Base-by-base conservation (phyloP, 495 filamentous ascomycete species). In the Aspergillus mulundensis region DNA sequence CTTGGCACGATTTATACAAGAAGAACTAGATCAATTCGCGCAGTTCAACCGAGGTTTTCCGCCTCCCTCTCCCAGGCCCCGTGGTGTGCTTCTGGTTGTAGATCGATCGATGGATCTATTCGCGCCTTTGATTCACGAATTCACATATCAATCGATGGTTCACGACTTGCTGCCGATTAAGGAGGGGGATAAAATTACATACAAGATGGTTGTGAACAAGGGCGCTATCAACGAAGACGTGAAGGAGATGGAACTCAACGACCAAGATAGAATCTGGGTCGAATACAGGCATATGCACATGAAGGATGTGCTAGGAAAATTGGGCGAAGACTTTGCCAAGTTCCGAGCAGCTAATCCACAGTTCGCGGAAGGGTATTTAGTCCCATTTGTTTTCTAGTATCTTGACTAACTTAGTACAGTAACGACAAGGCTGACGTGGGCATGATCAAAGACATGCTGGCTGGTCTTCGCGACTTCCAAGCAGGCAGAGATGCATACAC, bases 91-190 rank as follows among this genome's bases (percentile, higher is more conserved):
- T 1, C 77, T 95, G 60, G 87, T 98, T 48, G 87, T 89, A 1
- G 94, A 98, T 73, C 82, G 94, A 52, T 89, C 91, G 11, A 90
- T 97, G 86, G 94, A 98, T 67, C 63, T 97, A 1, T 83, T 86
- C 66, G 82, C 94, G 16, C 95, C 94, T 6, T 65, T 97, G 10
- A 52, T 97, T 10, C 94, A 98, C 70, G 94, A 98, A 63, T 97
- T 98, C 64, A 97, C 95, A 10, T 98, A 97, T 66, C 94, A 97
- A 70, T 90, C 93, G 24, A 97, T 98, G 93, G 91, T 89, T 16
- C 89, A 96, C 66, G 94, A 98, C 69, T 70, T 98, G 23, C 74
- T 98, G 6, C 87, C 87, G 0, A 87, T 98, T 49, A 83, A 88
- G 54, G 94, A 98, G 52, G 83, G 83, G 12, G 90, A 95, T 42